Conservation (phyloP, 2,329 filamentous ascomycete species). For the Escovopsis sp. region DNA sequence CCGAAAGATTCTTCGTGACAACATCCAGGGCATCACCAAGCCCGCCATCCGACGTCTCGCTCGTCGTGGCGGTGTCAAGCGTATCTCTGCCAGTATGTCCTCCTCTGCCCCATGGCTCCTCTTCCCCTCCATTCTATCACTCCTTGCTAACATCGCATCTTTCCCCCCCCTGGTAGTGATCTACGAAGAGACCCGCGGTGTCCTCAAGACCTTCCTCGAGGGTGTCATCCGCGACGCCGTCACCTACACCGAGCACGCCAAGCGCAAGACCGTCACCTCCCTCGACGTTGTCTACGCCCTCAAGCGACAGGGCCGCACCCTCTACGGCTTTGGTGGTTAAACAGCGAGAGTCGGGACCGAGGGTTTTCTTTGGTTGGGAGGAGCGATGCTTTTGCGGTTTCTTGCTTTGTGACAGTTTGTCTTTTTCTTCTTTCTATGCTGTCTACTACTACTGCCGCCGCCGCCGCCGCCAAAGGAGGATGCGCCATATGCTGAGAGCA, state of each 20-base stretch:
- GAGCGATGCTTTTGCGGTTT: constrained; percentile 1
- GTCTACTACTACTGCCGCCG: too few species aligned
- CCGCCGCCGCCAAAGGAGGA: neutral
- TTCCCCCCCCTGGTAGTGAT: constrained; percentile 35
- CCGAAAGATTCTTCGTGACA: constrained; percentile 98
- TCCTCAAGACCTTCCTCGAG: constrained; percentile 67
- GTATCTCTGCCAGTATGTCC: constrained; percentile 83
- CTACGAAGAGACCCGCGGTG: constrained; percentile 66
- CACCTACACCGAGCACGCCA: constrained; percentile 68
- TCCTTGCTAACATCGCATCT: constrained; percentile 7
- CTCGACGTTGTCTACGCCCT: constrained; percentile 54
- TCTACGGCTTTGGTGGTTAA: constrained; percentile 87
- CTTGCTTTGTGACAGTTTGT: constrained; percentile 7
- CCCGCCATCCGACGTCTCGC: constrained; percentile 96
- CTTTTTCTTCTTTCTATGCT: too few species aligned
- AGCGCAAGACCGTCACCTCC: constrained; percentile 66
- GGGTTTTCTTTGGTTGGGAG: constrained; percentile 1
- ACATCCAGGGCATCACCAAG: constrained; percentile 99
- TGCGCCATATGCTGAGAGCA: constrained; percentile 5
- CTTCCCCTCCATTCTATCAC: neutral
- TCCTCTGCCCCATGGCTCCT: neutral
- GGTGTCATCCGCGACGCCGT: constrained; percentile 63
- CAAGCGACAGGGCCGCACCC: constrained; percentile 58
- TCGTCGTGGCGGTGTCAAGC: constrained; percentile 98
- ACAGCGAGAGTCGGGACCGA: too few species aligned